These are phyloP conservation scores for Lanmaoa pseudosensibilis DNA, from an alignment of 768 basidiomycete genomes.

Conservation along the genomic window DNA sequence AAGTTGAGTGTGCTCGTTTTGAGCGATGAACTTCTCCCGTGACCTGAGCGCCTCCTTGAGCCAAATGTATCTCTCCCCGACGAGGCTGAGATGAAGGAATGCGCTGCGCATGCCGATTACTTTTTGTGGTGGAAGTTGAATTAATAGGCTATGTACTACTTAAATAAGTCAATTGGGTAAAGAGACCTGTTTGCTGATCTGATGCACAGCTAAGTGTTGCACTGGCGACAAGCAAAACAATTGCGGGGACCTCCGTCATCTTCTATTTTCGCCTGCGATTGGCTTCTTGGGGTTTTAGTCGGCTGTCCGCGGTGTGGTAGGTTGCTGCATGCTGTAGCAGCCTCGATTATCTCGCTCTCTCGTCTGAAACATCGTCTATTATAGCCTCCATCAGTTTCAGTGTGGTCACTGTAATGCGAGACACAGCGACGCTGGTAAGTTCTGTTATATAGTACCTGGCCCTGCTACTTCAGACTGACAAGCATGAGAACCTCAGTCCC, in stretches of 20 bases:
- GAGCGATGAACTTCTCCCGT: constrained; percentile 3
- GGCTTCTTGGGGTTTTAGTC: constrained; percentile 20
- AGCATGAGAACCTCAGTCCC: background rate
- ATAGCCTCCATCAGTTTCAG: background rate
- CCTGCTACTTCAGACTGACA: constrained; percentile 8
- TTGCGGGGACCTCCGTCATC: background rate
- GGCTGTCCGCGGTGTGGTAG: constrained; percentile 25
- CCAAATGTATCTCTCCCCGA: constrained; percentile 8
- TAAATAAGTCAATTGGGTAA: background rate
- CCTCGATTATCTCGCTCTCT: constrained; percentile 3
- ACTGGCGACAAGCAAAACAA: constrained; percentile 8
- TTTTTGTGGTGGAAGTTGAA: background rate
- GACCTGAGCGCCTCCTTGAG: background rate
- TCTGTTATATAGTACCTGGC: background rate
- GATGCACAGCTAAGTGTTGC: constrained; percentile 7
- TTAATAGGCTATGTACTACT: background rate
- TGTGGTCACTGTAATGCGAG: background rate
- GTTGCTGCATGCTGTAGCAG: background rate
- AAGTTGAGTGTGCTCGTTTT: constrained; percentile 4
- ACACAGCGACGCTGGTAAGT: constrained; percentile 1
- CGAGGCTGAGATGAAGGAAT: background rate
- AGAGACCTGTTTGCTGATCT: constrained; percentile 4
- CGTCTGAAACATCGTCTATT: constrained; percentile 11
- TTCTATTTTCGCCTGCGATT: constrained; percentile 14
- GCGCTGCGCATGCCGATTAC: background rate